A percentile compares a stretch with the other conserved stretches of the same genome.
phyloP scores from a whole-genome alignment of 1,284 basidiomycete genomes.

The Papiliotrema laurentii region DNA sequence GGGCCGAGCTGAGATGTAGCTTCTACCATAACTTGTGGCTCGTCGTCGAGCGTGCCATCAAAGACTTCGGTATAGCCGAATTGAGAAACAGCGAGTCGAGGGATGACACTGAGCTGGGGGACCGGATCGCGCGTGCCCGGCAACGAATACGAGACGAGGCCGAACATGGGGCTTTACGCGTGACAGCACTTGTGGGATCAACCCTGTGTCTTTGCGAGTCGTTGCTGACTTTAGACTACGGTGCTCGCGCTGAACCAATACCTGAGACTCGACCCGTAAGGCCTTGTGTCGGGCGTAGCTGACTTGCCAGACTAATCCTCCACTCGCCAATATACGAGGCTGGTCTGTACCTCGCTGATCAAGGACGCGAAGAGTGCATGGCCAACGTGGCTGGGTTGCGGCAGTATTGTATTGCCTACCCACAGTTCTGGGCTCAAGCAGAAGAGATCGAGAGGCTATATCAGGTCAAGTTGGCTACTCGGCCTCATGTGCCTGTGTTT shows the following conservation, averaged over 20 bases:
- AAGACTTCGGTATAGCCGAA: constrained; percentile 77
- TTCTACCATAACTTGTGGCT: constrained; percentile 84
- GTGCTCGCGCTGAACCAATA: constrained; percentile 79
- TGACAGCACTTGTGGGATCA: constrained; percentile 68
- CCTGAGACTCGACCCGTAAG: constrained; percentile 53
- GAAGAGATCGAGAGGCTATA: constrained; percentile 50
- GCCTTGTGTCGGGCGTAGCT: too few relatives aligned
- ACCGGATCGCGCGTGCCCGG: constrained; percentile 50
- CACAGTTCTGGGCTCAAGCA: constrained; percentile 75
- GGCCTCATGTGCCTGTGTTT: background rate
- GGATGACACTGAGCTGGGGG: constrained; percentile 12
- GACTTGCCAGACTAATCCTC: constrained; percentile 53
- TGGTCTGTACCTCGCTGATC: constrained; percentile 71
- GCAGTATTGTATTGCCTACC: constrained; percentile 65
- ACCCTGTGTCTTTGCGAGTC: background rate
- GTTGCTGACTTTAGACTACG: constrained; percentile 54
- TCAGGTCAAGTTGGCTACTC: background rate
- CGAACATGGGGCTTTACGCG: constrained; percentile 73
- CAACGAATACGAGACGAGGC: constrained; percentile 72
- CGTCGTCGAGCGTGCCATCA: constrained; percentile 52
- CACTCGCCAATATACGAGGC: constrained; percentile 77
- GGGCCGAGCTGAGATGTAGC: background rate
- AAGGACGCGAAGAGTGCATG: constrained; percentile 71
- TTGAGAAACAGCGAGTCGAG: background rate
- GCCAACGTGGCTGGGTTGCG: constrained; percentile 77